Conservation (phyloP, 179 eudicot species). For the Carnegiea gigantea region DNA sequence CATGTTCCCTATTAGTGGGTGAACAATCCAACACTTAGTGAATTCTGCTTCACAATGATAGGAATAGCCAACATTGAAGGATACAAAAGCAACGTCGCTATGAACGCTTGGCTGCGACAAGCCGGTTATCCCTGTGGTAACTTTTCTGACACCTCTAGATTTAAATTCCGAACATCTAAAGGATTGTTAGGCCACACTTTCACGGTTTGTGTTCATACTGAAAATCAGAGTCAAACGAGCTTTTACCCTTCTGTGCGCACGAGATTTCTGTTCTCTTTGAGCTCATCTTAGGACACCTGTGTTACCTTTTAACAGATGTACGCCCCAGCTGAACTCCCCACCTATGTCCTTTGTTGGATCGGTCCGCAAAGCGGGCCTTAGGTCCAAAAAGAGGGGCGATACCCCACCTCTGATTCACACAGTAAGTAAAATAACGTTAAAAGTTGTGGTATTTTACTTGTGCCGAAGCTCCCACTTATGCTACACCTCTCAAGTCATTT, state of each 20-base stretch:
- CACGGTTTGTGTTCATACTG: conserved; percentile 88
- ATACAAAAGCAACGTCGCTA: conserved; percentile 45
- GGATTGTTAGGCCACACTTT: conserved; percentile 93
- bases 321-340: background rate
- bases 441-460: conserved; percentile 55
- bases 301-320: conserved; percentile 69
- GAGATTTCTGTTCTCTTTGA: conserved; percentile 63
- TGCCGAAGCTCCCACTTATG: conserved; percentile 4
- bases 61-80: conserved; percentile 33
- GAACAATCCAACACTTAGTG: conserved; percentile 21
- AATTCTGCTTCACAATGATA: conserved; percentile 18
- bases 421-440: conserved; percentile 63
- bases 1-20: conserved; percentile 14
- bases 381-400: conserved; percentile 38
- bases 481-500: conserved; percentile 5
- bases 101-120: conserved; percentile 58
- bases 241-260: conserved; percentile 53
- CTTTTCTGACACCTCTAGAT: conserved; percentile 93
- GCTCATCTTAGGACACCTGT: conserved; percentile 85
- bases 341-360: background rate
- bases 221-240: conserved; percentile 88
- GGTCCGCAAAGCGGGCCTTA: background rate
- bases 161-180: conserved; percentile 77
- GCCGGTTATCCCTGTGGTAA: conserved; percentile 76
- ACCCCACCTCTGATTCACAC: conserved; percentile 48